These are phyloP conservation scores for Sporisorium iseilematis-ciliati DNA, from an alignment of 1,284 basidiomycete genomes.

Conservation along the genomic window DNA sequence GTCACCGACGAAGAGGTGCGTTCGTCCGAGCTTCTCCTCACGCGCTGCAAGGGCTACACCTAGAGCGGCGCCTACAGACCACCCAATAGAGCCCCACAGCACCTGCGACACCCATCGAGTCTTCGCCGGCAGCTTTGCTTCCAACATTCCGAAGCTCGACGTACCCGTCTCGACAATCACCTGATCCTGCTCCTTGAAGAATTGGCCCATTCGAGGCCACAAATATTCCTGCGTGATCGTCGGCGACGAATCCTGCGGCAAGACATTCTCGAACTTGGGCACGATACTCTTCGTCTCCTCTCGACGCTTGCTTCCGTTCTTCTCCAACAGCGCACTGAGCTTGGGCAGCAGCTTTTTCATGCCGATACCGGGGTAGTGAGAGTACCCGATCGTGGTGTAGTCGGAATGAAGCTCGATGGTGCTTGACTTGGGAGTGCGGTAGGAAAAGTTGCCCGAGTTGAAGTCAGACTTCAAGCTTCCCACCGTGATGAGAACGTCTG, in stretches of 20 bases:
- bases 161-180: constrained; percentile 66
- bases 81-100: constrained; percentile 88
- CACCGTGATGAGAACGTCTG: constrained; percentile 86
- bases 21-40: constrained; percentile 75
- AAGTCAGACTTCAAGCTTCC: constrained; percentile 87
- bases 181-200: constrained; percentile 75
- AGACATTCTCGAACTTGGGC: constrained; percentile 32
- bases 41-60: constrained; percentile 83
- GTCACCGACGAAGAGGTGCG: constrained; percentile 85
- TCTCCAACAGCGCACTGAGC: constrained; percentile 40
- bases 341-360: constrained; percentile 62
- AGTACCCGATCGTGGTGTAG: constrained; percentile 69
- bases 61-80: constrained; percentile 78
- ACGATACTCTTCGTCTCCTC: constrained; percentile 32
- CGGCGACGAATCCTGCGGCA: constrained; percentile 30
- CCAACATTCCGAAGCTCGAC: constrained; percentile 46
- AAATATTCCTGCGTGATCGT: constrained; percentile 72
- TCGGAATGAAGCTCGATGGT: constrained; percentile 81
- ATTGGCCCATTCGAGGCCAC: constrained; percentile 85
- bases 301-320: constrained; percentile 14
- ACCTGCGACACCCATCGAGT: constrained; percentile 72
- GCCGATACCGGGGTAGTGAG: constrained; percentile 71
- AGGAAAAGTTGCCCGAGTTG: constrained; percentile 81
- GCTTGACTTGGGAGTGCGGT: constrained; percentile 49
- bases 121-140: constrained; percentile 39